phyloP scores from a whole-genome alignment of 2,329 filamentous ascomycete species.

The Gliomastix tumulicola region DNA sequence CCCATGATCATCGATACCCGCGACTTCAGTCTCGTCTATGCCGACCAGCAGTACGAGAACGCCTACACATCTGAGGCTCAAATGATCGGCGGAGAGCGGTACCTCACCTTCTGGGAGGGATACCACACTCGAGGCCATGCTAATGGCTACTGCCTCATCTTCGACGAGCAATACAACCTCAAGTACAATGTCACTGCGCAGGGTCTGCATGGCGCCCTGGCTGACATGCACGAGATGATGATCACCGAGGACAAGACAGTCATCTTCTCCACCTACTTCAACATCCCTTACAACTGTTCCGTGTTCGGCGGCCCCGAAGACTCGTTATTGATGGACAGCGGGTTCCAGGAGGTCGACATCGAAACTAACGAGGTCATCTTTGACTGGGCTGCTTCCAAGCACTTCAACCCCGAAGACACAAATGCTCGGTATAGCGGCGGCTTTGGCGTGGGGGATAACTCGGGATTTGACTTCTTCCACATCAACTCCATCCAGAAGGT shows the following conservation, averaged over 20 bases:
- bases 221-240: conserved; percentile 34
- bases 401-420: conserved; percentile 17
- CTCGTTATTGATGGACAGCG: conserved; percentile 22
- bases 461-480: conserved; percentile 28
- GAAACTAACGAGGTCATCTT: conserved; percentile 27
- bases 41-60: conserved; percentile 21
- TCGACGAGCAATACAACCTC: conserved; percentile 25
- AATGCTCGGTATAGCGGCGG: conserved; percentile 16
- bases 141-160: conserved; percentile 19
- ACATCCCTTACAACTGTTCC: conserved; percentile 20
- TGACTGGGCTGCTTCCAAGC: conserved; percentile 24
- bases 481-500: conserved; percentile 26
- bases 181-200: conserved; percentile 28
- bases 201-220: conserved; percentile 20
- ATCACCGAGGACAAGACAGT: conserved; percentile 31
- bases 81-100: conserved; percentile 17
- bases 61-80: conserved; percentile 17
- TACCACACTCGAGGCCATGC: conserved; percentile 16
- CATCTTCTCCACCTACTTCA: conserved; percentile 32
- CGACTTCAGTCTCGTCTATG: conserved; percentile 29
- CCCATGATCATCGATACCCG: conserved; percentile 24
- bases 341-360: conserved; percentile 30
- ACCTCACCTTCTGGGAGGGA: conserved; percentile 28
- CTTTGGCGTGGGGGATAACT: conserved; percentile 18
- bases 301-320: conserved; percentile 20